Evolutionary conservation across 225 moss, liverwort and hornwort genomes (phyloP).

Genomic region (Asterella californica): DNA sequence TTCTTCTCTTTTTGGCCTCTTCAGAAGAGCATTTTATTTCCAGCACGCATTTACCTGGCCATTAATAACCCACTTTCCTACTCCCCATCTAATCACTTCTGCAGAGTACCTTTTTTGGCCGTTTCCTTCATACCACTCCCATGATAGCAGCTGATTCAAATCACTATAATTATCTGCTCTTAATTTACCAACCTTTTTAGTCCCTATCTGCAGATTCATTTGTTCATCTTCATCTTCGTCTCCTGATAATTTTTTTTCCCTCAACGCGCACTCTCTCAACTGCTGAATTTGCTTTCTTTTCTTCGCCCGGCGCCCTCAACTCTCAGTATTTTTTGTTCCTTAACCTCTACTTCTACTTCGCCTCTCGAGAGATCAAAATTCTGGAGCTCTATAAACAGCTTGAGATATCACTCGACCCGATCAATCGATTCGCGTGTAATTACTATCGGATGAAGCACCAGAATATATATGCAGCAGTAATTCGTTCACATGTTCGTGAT

Average conservation of each 20-base stretch:
- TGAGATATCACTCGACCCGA: too few species aligned
- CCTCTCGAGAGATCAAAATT: not conserved
- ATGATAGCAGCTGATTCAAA: too few species aligned
- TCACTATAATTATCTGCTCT: too few species aligned
- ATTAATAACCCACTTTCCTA: not conserved
- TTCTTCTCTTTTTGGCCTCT: too few species aligned
- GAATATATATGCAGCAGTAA: not conserved
- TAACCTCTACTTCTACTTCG: too few species aligned
- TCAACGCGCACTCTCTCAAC: too few species aligned
- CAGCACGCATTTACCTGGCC: not conserved
- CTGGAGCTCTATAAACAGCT: not conserved
- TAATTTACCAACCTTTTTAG: too few species aligned
- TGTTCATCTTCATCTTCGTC: not conserved
- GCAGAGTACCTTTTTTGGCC: not conserved
- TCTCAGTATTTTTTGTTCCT: not conserved
- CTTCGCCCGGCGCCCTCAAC: too few species aligned
- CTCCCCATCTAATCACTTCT: too few species aligned
- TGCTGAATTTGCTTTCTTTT: not conserved
- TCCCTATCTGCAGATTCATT: too few species aligned
- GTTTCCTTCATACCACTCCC: not conserved
- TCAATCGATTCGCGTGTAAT: too few species aligned
- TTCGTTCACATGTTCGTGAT: not conserved
- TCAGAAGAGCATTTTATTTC: not conserved
- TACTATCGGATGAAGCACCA: not conserved
- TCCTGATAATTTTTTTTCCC: not conserved